Evolutionary conservation across 805 yeast species (phyloP), one percentile per base, ranked within the genome.

Genomic region (Isabelozyma rhagii): DNA sequence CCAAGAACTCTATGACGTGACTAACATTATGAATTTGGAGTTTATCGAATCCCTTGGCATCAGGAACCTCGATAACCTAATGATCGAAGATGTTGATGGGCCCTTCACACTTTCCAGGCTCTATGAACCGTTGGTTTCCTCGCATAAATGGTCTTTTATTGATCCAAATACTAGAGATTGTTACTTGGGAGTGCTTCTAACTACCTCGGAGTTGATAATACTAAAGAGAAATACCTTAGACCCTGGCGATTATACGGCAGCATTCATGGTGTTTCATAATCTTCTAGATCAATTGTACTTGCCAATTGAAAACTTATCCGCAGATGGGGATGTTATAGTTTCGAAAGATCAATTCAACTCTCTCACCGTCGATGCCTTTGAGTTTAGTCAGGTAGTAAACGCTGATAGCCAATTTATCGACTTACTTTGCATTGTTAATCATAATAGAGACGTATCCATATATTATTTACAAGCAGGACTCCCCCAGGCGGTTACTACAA

Each of bases 181-280:
- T 44, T 55, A 52, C 41, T 55, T 74, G 41, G 76, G 69, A 0
- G 68, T 70, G 1, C 53, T 74, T 28, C 63, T 64, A 46, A 72
- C 68, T 48, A 63, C 77, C 1, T 73, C 74, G 0, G 79, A 74
- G 47, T 55, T 72, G 11, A 46, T 72, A 38, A 49, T 72, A 5
- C 52, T 72, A 15, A 59, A 61, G 41, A 55, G 76, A 45, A 57
- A 60, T 8, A 55, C 61, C n/a, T 49, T 55, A 11, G 61, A 56
- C 28, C 46, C 56, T 4, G 61, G 57, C 38, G 59, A 61, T 39
- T 72, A 66, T 45, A 31, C 46, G 11, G 61, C 68, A 3, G 57
- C 55, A 41, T 50, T 59, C 34, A 62, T 63, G 21, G 55, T 71
- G 28, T 69, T 71, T 44, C 61, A 66, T 10, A 47, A 57, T 3